Evolutionary conservation across 257 asterid genomes (phyloP), one percentile per base, ranked within the genome.

Genomic region (Primulina eburnea): DNA sequence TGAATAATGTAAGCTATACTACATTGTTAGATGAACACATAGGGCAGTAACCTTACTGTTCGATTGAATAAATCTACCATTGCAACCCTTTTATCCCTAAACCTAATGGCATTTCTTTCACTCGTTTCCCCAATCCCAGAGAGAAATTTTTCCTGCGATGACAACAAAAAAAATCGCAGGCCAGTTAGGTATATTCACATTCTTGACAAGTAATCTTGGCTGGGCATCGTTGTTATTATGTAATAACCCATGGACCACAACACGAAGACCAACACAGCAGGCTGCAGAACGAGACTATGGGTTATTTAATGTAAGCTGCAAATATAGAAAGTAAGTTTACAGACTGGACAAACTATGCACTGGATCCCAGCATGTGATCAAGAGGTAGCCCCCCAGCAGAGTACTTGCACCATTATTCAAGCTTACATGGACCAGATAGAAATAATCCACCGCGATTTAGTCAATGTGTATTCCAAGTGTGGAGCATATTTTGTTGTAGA

Each of bases 321-420:
- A 37, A 56, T 20, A 32, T 30, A 38, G 57, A 47, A 67, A 52
- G 76, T 67, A 67, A 71, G 62, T 52, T 50, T 43, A 76, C 71
- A 67, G 73, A 67, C 81, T 71, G 80, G 65, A 76, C 73, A 76
- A 65, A 71, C 70, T 59, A 35, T 62, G 74, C 52, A 21, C 30
- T 70, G 75, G 55, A 59, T 20, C 55, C 57, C 17, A 50, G 57
- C 57, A 50, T 50, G 57, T 50, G 57, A 50, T 50, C 20, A 5
- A 50, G 20, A 50, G 20, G 57, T 16, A 50, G 20, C 20, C 57
- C 57, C 57, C 57, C 57, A 0, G 57, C 57, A 50, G 20, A 50
- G 21, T 50, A 50, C 21, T 50, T 16, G 20, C 57, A 50, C 57
- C 57, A 5, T 16, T 17, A 50, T 50, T 50, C 20, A 5, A 50